Percentiles rank a stretch among this genome's conserved stretches.
These are phyloP conservation scores for Lactarius akahatsu DNA, from an alignment of 768 basidiomycete species.

Conservation along the genomic window DNA sequence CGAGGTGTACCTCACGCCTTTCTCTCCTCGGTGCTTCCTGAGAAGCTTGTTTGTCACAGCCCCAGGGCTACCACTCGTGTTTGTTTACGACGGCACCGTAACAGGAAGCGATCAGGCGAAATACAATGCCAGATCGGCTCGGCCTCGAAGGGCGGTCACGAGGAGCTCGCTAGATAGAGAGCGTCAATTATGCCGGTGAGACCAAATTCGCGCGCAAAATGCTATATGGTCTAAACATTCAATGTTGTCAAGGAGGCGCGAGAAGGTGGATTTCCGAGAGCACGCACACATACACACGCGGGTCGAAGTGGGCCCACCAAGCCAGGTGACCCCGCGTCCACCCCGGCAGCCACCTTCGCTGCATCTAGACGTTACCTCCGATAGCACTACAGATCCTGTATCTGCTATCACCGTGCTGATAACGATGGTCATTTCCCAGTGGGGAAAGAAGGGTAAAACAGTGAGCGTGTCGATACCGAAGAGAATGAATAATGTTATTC, in stretches of 20 bases:
- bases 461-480: neutral
- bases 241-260: neutral
- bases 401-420: neutral
- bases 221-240: neutral
- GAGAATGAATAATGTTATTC: neutral
- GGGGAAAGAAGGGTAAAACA: neutral
- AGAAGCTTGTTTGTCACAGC: constrained; percentile 91
- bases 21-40: constrained; percentile 77
- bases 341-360: neutral
- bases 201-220: neutral
- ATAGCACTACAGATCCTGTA: neutral
- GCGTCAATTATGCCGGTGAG: neutral
- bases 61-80: constrained; percentile 64
- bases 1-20: constrained; percentile 51
- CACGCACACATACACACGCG: neutral
- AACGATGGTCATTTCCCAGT: neutral
- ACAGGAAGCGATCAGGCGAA: neutral
- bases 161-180: neutral
- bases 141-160: neutral
- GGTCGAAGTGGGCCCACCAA: neutral
- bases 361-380: neutral
- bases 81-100: neutral
- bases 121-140: neutral
- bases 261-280: neutral
- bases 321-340: neutral